phyloP scores from a whole-genome alignment of 2,329 filamentous ascomycete genomes.

The Neofusicoccum laricinum region DNA sequence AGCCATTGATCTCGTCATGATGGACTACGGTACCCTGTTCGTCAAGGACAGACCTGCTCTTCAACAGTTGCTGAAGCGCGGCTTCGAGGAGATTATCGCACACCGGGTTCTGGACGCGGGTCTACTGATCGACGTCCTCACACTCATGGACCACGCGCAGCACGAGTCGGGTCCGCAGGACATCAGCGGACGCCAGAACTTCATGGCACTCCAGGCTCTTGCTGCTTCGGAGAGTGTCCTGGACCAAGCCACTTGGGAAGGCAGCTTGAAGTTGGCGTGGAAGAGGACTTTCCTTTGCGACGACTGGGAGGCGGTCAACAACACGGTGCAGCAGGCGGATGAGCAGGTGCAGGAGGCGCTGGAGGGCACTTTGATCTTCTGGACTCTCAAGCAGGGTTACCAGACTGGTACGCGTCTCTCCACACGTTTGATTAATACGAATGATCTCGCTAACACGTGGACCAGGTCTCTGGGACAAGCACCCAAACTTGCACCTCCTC shows the following conservation, averaged over 20 bases:
- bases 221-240: constrained; percentile 51
- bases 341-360: constrained; percentile 62
- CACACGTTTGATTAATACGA: background rate
- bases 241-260: constrained; percentile 44
- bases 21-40: constrained; percentile 51
- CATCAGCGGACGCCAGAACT: constrained; percentile 40
- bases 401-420: constrained; percentile 55
- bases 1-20: constrained; percentile 72
- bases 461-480: constrained; percentile 18
- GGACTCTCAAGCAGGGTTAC: constrained; percentile 63
- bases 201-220: constrained; percentile 62
- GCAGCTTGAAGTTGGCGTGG: constrained; percentile 70
- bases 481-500: constrained; percentile 21
- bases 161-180: constrained; percentile 45
- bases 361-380: constrained; percentile 62
- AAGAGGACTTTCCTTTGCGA: constrained; percentile 80
- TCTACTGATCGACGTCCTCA: constrained; percentile 71
- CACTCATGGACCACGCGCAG: constrained; percentile 63
- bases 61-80: constrained; percentile 67
- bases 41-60: constrained; percentile 59
- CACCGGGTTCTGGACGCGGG: constrained; percentile 64
- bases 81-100: constrained; percentile 66
- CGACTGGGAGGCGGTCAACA: constrained; percentile 78
- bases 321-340: constrained; percentile 73
- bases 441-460: constrained; percentile 10